phyloP scores from a whole-genome alignment of 2,329 filamentous ascomycete genomes.

The Alternaria consortialis region DNA sequence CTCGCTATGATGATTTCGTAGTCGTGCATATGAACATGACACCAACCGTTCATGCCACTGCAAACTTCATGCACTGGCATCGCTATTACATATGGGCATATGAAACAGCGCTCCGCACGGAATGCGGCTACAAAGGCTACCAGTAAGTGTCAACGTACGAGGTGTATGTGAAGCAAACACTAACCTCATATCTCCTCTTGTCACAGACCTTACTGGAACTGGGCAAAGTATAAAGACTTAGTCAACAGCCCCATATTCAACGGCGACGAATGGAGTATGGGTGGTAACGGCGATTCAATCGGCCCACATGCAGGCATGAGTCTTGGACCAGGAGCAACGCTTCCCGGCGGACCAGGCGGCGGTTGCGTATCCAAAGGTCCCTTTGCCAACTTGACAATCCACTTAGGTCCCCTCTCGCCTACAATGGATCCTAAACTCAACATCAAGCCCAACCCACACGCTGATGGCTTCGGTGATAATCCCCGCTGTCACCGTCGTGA shows the following conservation, averaged over 20 bases:
- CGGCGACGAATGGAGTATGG: constrained; percentile 59
- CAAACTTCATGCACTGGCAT: constrained; percentile 53
- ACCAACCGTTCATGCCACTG: constrained; percentile 38
- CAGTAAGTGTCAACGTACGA: constrained; percentile 22
- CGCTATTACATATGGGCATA: constrained; percentile 55
- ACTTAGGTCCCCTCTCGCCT: constrained; percentile 58
- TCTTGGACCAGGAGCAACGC: constrained; percentile 27
- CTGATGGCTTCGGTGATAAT: constrained; percentile 42
- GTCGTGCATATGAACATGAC: constrained; percentile 48
- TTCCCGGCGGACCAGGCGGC: constrained; percentile 63
- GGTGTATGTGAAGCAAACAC: neutral
- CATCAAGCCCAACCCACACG: constrained; percentile 43
- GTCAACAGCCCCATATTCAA: constrained; percentile 64
- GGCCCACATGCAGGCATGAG: constrained; percentile 21
- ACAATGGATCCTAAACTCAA: constrained; percentile 43
- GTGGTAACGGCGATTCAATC: constrained; percentile 58
- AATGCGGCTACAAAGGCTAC: constrained; percentile 54
- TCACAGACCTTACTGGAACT: constrained; percentile 61
- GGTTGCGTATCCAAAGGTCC: constrained; percentile 64
- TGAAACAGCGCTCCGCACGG: constrained; percentile 53
- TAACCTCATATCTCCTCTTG: neutral
- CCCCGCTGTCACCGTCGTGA: constrained; percentile 45
- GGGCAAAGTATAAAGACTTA: constrained; percentile 59
- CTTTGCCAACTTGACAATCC: constrained; percentile 57
- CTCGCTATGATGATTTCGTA: constrained; percentile 48